These are phyloP conservation scores for Fragosphaeria purpurea DNA, from an alignment of 2,329 filamentous ascomycete species.

Conservation along the genomic window DNA sequence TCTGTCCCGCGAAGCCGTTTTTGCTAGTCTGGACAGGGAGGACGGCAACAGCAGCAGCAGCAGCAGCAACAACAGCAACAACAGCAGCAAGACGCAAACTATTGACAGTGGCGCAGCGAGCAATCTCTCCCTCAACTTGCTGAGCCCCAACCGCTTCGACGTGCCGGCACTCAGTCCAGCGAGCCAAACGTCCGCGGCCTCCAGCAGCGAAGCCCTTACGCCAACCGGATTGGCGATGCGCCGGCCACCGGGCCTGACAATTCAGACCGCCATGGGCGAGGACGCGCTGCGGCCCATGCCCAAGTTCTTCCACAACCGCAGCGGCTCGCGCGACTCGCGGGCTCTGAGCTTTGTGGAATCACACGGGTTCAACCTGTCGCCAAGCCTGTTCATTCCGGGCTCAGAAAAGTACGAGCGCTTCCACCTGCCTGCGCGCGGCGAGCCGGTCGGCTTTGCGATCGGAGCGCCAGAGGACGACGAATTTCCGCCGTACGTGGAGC, in stretches of 20 bases:
- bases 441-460: conserved; percentile 10
- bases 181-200: conserved; percentile 33
- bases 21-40: conserved; percentile 16
- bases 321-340: conserved; percentile 27
- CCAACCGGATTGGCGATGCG: conserved; percentile 26
- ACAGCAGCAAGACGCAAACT: not conserved
- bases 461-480: conserved; percentile 21
- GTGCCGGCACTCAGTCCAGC: conserved; percentile 39
- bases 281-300: conserved; percentile 1
- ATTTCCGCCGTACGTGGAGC: conserved; percentile 27
- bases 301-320: conserved; percentile 26
- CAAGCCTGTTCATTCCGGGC: conserved; percentile 49
- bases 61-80: conserved; percentile 10
- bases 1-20: conserved; percentile 22
- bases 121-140: conserved; percentile 13
- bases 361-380: conserved; percentile 49
- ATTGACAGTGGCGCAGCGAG: not conserved
- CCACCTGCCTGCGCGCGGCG: conserved; percentile 21
- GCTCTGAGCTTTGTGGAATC: conserved; percentile 48
- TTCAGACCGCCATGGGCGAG: conserved; percentile 2
- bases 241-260: conserved; percentile 13
- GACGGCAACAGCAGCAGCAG: not conserved
- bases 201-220: conserved; percentile 34
- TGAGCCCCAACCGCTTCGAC: conserved; percentile 28
- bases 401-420: conserved; percentile 33